Conservation (phyloP, 75 land plant genomes). For the Isoetes taiwanensis region DNA sequence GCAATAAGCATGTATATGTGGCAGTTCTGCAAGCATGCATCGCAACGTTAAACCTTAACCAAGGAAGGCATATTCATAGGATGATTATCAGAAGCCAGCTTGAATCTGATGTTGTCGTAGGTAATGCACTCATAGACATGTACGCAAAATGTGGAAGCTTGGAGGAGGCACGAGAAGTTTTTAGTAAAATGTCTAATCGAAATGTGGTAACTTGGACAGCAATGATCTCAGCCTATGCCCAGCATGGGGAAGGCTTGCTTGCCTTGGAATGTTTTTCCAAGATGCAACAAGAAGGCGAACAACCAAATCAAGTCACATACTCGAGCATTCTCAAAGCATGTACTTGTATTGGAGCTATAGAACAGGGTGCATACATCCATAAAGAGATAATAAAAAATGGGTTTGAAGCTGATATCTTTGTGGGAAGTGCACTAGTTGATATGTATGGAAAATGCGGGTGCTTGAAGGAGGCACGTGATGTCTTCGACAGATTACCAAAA, state of each 20-base stretch:
- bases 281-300: constrained; percentile 7
- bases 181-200: constrained; percentile 10
- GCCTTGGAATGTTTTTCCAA: constrained; percentile 9
- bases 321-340: constrained; percentile 18
- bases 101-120: not conserved
- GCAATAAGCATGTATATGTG: too few species aligned
- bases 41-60: too few species aligned
- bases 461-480: constrained; percentile 10
- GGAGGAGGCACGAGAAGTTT: constrained; percentile 9
- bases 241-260: not conserved
- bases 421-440: constrained; percentile 19
- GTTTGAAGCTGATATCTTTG: constrained; percentile 9
- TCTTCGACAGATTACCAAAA: constrained; percentile 5
- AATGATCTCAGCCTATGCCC: constrained; percentile 13
- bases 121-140: not conserved
- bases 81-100: not conserved
- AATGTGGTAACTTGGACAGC: constrained; percentile 18
- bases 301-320: constrained; percentile 11
- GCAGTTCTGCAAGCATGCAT: too few species aligned
- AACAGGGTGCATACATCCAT: constrained; percentile 10
- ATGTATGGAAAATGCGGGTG: constrained; percentile 23
- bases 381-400: constrained; percentile 7
- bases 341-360: constrained; percentile 7
- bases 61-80: too few species aligned
- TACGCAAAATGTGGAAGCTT: constrained; percentile 11